A percentile compares a stretch with the other conserved stretches of the same genome.
These are phyloP conservation scores for Laetiporus sulphureus DNA, from an alignment of 1,284 basidiomycete species.

Conservation along the genomic window DNA sequence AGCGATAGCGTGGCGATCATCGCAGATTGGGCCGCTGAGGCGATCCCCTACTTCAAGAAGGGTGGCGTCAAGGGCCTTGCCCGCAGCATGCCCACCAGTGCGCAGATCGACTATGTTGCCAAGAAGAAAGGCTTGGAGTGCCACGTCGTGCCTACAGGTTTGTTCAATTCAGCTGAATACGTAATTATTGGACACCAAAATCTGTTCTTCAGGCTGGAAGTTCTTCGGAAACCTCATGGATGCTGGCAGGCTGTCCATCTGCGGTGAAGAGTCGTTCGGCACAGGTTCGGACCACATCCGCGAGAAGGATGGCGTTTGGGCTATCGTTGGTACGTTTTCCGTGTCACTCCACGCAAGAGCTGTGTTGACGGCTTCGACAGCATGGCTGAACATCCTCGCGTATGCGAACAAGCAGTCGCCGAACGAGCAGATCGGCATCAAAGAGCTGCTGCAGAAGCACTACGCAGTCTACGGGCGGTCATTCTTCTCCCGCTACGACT, in stretches of 20 bases:
- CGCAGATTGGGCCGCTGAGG: conserved; percentile 92
- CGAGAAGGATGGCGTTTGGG: conserved; percentile 99
- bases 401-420: conserved; percentile 83
- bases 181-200: conserved; percentile 3
- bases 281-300: conserved; percentile 99
- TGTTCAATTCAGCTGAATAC: conserved; percentile 17
- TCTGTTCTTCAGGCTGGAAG: conserved; percentile 76
- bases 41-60: conserved; percentile 94
- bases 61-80: conserved; percentile 93
- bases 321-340: conserved; percentile 67
- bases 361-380: conserved; percentile 33
- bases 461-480: conserved; percentile 93
- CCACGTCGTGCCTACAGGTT: conserved; percentile 96
- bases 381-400: conserved; percentile 97
- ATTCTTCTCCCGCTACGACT: conserved; percentile 99
- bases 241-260: conserved; percentile 93
- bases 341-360: conserved; percentile 6
- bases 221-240: conserved; percentile 99
- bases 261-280: conserved; percentile 98
- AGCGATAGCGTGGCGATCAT: conserved; percentile 98
- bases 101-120: conserved; percentile 95
- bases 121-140: conserved; percentile 90
- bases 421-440: conserved; percentile 75
- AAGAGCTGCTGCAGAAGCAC: conserved; percentile 82
- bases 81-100: conserved; percentile 95